Evolutionary conservation across 2,329 filamentous ascomycete genomes (phyloP).

Genomic region (Colletotrichum plurivorum): DNA sequence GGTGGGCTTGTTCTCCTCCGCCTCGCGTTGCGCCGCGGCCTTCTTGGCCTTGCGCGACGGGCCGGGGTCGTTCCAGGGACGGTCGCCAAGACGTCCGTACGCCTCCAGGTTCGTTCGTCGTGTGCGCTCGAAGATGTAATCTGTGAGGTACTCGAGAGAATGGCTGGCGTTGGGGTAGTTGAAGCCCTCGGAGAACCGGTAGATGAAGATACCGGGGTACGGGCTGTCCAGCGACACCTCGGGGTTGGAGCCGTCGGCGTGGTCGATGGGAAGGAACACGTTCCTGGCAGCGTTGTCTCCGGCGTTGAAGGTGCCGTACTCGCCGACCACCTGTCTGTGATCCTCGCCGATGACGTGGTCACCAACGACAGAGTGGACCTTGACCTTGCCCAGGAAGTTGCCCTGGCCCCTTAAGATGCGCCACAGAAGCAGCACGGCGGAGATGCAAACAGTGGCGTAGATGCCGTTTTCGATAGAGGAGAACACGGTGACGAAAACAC

Average conservation of each 20-base stretch:
- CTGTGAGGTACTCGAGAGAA: conserved; percentile 84
- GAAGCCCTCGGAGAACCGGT: conserved; percentile 94
- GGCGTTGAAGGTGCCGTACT: conserved; percentile 71
- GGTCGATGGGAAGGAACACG: conserved; percentile 88
- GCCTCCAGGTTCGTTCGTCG: conserved; percentile 80
- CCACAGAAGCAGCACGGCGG: conserved; percentile 84
- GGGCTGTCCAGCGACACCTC: conserved; percentile 82
- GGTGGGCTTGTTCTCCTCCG: conserved; percentile 70
- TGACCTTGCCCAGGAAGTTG: conserved; percentile 85
- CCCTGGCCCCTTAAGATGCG: conserved; percentile 87
- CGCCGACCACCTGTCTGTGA: conserved; percentile 58
- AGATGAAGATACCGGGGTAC: conserved; percentile 95
- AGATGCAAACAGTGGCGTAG: conserved; percentile 86
- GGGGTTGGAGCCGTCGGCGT: conserved; percentile 91
- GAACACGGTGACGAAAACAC: conserved; percentile 92
- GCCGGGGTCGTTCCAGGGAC: conserved; percentile 96
- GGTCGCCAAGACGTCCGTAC: conserved; percentile 78
- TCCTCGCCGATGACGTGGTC: conserved; percentile 80
- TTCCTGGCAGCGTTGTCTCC: conserved; percentile 71
- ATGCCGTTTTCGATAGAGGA: conserved; percentile 91
- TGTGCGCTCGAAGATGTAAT: conserved; percentile 78
- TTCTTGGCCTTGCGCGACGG: conserved; percentile 68
- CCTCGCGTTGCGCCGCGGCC: conserved; percentile 52
- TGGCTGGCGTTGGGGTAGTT: conserved; percentile 96
- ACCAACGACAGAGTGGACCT: conserved; percentile 86